Base-by-base conservation (phyloP, 768 basidiomycete species). In the Lentinula detonsa region DNA sequence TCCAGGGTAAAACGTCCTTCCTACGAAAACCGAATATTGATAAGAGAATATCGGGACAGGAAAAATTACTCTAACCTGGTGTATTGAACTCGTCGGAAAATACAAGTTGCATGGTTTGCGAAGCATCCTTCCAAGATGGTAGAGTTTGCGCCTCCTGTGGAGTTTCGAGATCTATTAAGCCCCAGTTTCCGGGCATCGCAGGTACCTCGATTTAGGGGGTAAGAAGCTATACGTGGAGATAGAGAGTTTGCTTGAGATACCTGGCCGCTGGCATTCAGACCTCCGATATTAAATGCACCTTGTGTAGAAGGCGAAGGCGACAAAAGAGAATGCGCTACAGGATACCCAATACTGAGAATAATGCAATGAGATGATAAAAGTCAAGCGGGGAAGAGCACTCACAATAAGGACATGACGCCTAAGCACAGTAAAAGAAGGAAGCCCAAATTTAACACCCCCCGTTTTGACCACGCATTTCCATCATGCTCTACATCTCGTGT, bases 21-120 rank as follows among this genome's bases (percentile, higher is more conserved):
- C 46, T 48, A 2, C 21, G 16, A 7, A 48, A 48, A 21, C 18
- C n/a, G 21, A 39, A 0, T 11, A 11, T 9, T 48, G 16, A 48
- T 8, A 48, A 18, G 46, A 9, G 21, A 9, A 48, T 90, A 70
- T 93, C 91, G 63, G 92, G 90, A 9, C 88, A 88, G 40, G 86
- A 83, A 74, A 89, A 92, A 67, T 92, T 91, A 5, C 85, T 81
- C 61, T 91, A 78, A 6, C 90, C 89, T 18, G 86, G 85, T 23
- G 75, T 76, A 68, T 93, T 86, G 69, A 93, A 93, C 69, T 93
- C 91, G 72, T 93, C 91, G 5, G 85, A 87, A 70, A 90, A 93
- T 6, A 91, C 87, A 34, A 93, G 77, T 52, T 77, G 70, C 80
- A 75, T 59, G 71, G 64, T 71, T 70, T 71, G 40, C 15, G 57